These are phyloP conservation scores for Candida glucosophila DNA, from an alignment of 1,139 yeast species.

Conservation along the genomic window DNA sequence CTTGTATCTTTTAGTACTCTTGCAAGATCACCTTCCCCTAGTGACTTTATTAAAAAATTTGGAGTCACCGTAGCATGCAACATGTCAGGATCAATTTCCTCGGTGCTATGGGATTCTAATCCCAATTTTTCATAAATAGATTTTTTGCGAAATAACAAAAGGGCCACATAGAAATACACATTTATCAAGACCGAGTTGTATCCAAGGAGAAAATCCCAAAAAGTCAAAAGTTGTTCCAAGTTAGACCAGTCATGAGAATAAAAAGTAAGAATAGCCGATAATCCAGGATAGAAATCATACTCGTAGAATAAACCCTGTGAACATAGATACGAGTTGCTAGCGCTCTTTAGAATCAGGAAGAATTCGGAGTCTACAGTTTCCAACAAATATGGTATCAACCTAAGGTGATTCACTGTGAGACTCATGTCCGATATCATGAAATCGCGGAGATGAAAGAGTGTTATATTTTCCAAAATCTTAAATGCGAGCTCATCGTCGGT, in stretches of 20 bases:
- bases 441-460: constrained; percentile 66
- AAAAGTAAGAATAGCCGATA: constrained; percentile 70
- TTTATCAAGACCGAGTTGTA: constrained; percentile 33
- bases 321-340: constrained; percentile 20
- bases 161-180: constrained; percentile 51
- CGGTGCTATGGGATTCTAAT: too few species aligned
- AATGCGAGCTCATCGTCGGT: constrained; percentile 33
- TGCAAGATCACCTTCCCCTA: constrained; percentile 24
- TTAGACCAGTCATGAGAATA: constrained; percentile 65
- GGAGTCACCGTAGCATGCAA: constrained; percentile 37
- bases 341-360: constrained; percentile 37
- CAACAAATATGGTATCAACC: constrained; percentile 56
- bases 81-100: constrained; percentile 29
- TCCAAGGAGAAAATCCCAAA: constrained; percentile 60
- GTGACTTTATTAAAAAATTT: constrained; percentile 17
- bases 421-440: constrained; percentile 70
- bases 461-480: constrained; percentile 44
- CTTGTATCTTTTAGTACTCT: constrained; percentile 29
- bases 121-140: constrained; percentile 24
- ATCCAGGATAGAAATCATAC: constrained; percentile 46
- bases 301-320: constrained; percentile 27
- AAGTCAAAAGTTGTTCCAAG: constrained; percentile 38
- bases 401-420: constrained; percentile 57
- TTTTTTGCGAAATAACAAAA: constrained; percentile 34
- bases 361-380: constrained; percentile 41